A percentile compares a stretch with the other conserved stretches of the same genome.
phyloP scores from a whole-genome alignment of 2,329 filamentous ascomycete species.

The Aschersonia sp. region DNA sequence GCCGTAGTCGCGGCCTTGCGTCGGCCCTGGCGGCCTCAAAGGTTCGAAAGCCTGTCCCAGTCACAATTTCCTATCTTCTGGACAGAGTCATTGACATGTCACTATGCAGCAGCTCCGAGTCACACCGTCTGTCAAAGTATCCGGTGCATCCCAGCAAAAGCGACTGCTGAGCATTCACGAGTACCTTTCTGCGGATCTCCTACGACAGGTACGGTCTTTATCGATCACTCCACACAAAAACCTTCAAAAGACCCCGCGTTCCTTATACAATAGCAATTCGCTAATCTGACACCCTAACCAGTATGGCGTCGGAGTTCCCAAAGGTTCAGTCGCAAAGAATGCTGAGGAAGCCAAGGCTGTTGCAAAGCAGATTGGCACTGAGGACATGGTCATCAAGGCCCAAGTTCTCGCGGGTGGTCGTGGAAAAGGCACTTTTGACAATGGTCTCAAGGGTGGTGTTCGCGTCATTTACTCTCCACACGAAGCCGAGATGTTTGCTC shows the following conservation, averaged over 20 bases:
- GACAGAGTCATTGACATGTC: not conserved
- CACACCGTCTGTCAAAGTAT: constrained; percentile 37
- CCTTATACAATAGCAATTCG: not conserved
- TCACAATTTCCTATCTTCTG: not conserved
- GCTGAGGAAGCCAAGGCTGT: constrained; percentile 81
- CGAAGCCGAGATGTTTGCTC: constrained; percentile 90
- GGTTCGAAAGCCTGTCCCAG: constrained; percentile 32
- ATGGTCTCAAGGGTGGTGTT: constrained; percentile 96
- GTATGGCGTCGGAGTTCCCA: constrained; percentile 91
- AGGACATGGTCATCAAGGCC: constrained; percentile 99
- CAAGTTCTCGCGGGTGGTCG: constrained; percentile 95
- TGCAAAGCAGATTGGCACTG: constrained; percentile 78
- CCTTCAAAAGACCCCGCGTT: not conserved
- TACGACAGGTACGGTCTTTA: constrained; percentile 45
- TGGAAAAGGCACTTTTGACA: constrained; percentile 96
- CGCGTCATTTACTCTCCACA: constrained; percentile 97
- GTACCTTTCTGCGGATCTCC: constrained; percentile 87
- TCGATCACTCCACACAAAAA: constrained; percentile 3
- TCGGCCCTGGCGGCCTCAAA: constrained; percentile 65
- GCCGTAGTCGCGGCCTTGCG: constrained; percentile 66
- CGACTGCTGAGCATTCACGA: constrained; percentile 94
- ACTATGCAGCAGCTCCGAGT: constrained; percentile 11
- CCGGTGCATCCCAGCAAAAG: constrained; percentile 62
- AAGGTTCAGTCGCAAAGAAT: constrained; percentile 71
- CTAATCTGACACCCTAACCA: constrained; percentile 22